A percentile compares a stretch with the other conserved stretches of the same genome.
Evolutionary conservation across 805 yeast genomes (phyloP).

Genomic region (Wickerhamomyces alni): DNA sequence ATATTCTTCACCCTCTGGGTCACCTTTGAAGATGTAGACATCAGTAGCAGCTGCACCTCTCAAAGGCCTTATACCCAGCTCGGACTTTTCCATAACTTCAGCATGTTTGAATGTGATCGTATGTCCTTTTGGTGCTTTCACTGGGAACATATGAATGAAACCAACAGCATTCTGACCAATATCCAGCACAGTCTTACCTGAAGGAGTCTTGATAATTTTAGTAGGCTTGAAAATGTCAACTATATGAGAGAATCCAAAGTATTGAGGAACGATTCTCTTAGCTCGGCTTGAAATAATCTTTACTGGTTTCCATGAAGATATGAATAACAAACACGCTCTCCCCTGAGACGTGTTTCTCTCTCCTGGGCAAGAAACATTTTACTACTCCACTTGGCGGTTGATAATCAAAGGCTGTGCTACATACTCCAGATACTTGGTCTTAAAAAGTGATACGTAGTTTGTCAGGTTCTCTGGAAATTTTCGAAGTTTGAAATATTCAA

Average conservation of each 20-base stretch:
- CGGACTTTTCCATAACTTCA: constrained; percentile 12
- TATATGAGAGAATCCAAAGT: constrained; percentile 10
- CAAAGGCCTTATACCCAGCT: constrained; percentile 11
- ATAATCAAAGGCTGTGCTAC: no score
- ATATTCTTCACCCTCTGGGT: constrained; percentile 7
- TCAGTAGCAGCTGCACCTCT: constrained; percentile 10
- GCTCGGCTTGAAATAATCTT: constrained; percentile 6
- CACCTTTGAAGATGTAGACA: constrained; percentile 12
- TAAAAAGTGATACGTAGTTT: no score
- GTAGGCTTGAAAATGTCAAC: constrained; percentile 7
- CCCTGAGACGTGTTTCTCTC: no score
- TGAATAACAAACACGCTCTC: no score
- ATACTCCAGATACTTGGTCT: no score
- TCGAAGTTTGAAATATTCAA: no score
- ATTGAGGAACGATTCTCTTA: constrained; percentile 7
- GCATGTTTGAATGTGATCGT: constrained; percentile 9
- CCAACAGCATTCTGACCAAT: constrained; percentile 16
- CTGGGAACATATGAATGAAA: constrained; percentile 8
- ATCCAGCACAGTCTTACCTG: constrained; percentile 9
- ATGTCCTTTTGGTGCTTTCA: constrained; percentile 9
- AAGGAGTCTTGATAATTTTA: constrained; percentile 7
- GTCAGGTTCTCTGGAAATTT: no score
- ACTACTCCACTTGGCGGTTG: no score
- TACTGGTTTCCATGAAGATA: constrained; percentile 10
- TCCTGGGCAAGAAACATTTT: no score